phyloP scores from a whole-genome alignment of 176 grass and related monocot genomes.

The Oryza glumipatula region DNA sequence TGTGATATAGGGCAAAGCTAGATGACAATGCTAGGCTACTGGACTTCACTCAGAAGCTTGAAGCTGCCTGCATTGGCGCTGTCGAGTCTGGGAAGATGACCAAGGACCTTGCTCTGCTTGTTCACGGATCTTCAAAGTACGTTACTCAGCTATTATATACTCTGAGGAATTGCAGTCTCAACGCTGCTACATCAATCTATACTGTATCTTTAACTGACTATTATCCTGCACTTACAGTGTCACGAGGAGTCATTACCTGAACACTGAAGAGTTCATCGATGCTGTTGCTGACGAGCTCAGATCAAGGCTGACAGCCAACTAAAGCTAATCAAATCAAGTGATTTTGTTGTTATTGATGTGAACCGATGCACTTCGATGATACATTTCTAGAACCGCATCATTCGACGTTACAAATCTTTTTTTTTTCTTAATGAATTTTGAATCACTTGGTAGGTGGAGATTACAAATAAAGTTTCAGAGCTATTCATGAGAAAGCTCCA shows the following conservation, averaged over 20 bases:
- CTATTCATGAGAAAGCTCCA: neutral
- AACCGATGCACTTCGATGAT: neutral
- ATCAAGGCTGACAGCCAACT: constrained; percentile 15
- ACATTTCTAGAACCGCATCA: neutral
- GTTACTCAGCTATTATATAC: neutral
- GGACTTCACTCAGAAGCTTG: constrained; percentile 64
- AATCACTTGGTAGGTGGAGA: neutral
- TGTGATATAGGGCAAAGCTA: constrained; percentile 55
- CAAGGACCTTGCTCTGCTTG: constrained; percentile 65
- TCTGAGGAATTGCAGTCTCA: neutral
- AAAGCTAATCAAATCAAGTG: neutral
- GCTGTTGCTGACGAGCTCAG: constrained; percentile 62
- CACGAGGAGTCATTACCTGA: constrained; percentile 62
- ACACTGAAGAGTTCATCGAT: constrained; percentile 71
- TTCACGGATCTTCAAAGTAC: constrained; percentile 56
- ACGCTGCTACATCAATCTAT: too few species aligned
- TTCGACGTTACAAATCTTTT: neutral
- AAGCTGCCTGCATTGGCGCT: constrained; percentile 60
- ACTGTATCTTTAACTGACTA: neutral
- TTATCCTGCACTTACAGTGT: constrained; percentile 20
- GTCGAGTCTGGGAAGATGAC: constrained; percentile 74
- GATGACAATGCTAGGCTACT: constrained; percentile 62
- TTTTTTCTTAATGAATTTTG: neutral
- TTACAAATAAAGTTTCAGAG: constrained; percentile 2
- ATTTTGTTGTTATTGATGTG: neutral